These are phyloP conservation scores for Globisporangium mamillatum DNA, from an alignment of 352 stramenopile species.

Conservation along the genomic window DNA sequence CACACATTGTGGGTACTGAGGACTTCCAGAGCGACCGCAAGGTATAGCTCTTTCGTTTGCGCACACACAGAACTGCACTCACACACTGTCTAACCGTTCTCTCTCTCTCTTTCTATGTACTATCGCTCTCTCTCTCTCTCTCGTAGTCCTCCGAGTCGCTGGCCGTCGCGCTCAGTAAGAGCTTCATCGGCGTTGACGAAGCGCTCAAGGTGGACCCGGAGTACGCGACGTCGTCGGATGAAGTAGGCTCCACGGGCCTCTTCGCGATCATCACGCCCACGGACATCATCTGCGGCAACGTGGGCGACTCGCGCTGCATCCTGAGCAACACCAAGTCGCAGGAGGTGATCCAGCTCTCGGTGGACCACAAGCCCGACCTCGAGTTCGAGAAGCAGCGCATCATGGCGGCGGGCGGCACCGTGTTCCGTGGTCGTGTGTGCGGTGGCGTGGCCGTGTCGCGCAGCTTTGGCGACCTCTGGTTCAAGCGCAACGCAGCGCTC, in stretches of 20 bases:
- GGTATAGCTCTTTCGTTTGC: conserved; percentile 14
- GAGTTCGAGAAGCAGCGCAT: conserved; percentile 88
- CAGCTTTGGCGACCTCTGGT: conserved; percentile 88
- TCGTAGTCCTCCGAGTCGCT: conserved; percentile 59
- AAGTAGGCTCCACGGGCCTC: conserved; percentile 80
- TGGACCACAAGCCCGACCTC: conserved; percentile 85
- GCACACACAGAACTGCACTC: not conserved
- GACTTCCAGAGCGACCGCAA: conserved; percentile 75
- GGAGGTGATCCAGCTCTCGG: conserved; percentile 75
- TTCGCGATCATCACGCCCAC: conserved; percentile 80
- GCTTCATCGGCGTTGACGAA: conserved; percentile 74
- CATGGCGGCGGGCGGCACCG: conserved; percentile 72
- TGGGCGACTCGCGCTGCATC: conserved; percentile 84
- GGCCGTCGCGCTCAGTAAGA: conserved; percentile 67
- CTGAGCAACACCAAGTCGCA: conserved; percentile 71
- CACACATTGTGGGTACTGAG: conserved; percentile 56
- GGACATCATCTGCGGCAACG: conserved; percentile 81
- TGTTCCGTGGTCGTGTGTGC: conserved; percentile 83
- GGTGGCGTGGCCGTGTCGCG: conserved; percentile 81
- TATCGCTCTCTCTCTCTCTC: not conserved
- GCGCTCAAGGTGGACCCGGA: conserved; percentile 69
- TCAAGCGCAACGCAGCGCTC: conserved; percentile 78
- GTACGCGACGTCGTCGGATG: conserved; percentile 58
- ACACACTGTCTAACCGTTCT: not conserved
- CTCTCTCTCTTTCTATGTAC: not conserved